Percentiles rank a stretch among this genome's conserved stretches.
These are phyloP conservation scores for Psilocybe tampanensis DNA, from an alignment of 768 basidiomycete species.

Conservation along the genomic window DNA sequence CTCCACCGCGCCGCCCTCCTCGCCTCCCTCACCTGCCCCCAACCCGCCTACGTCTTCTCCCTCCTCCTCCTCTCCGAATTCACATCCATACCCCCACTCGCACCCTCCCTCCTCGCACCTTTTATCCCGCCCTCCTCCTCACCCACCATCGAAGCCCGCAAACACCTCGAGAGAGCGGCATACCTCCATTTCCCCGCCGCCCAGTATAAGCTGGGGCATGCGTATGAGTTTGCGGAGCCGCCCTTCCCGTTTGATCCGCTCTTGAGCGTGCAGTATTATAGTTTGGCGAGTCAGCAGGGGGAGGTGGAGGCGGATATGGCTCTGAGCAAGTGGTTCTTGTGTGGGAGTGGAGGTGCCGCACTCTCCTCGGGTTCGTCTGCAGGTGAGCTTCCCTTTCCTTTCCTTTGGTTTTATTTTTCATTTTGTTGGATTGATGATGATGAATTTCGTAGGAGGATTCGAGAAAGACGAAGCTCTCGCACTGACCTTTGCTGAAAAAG, in stretches of 20 bases:
- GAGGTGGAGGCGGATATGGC: constrained; percentile 97
- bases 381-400: neutral
- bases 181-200: constrained; percentile 83
- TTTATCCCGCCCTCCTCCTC: constrained; percentile 54
- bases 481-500: constrained; percentile 88
- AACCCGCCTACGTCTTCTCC: constrained; percentile 89
- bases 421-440: neutral
- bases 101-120: constrained; percentile 51
- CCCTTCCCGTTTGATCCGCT: constrained; percentile 89
- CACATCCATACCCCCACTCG: constrained; percentile 53
- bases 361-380: neutral
- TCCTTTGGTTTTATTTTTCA: neutral
- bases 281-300: constrained; percentile 78
- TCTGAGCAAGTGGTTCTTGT: constrained; percentile 95
- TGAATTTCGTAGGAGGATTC: constrained; percentile 51
- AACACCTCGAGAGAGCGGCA: constrained; percentile 82
- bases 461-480: constrained; percentile 89
- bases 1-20: constrained; percentile 78
- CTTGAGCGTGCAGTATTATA: constrained; percentile 89
- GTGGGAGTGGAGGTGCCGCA: constrained; percentile 57
- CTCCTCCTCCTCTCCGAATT: constrained; percentile 87
- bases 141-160: constrained; percentile 63
- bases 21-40: constrained; percentile 75
- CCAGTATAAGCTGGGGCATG: constrained; percentile 91
- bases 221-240: constrained; percentile 88